Percentiles rank a stretch among this genome's conserved stretches.
These are phyloP conservation scores for Triadica sebifera DNA, from an alignment of 345 rosid genomes.

Conservation along the genomic window DNA sequence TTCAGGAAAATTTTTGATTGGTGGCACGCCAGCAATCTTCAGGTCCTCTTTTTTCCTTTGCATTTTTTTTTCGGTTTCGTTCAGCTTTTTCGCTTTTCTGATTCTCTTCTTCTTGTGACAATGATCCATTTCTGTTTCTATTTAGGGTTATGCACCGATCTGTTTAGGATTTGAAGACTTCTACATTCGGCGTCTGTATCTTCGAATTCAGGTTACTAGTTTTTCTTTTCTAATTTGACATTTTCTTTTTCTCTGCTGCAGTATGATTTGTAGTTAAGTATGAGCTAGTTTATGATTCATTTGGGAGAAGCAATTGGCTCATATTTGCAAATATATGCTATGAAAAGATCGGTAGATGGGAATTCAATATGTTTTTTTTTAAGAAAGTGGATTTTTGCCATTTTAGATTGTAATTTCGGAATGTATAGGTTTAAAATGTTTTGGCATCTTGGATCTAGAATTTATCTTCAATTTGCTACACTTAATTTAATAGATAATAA, in stretches of 20 bases:
- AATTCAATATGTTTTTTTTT: no score
- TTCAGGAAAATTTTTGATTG: slow-evolving; percentile 62
- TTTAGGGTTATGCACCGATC: slow-evolving; percentile 90
- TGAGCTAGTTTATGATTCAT: background rate
- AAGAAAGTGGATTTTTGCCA: no score
- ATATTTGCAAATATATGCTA: background rate
- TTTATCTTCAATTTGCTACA: no score
- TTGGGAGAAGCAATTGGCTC: background rate
- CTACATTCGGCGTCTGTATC: slow-evolving; percentile 78
- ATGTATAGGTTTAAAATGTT: no score
- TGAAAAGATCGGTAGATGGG: background rate
- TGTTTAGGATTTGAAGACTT: slow-evolving; percentile 89
- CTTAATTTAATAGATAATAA: no score
- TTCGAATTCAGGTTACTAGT: slow-evolving; percentile 70
- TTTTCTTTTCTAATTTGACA: background rate
- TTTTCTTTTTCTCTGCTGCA: background rate
- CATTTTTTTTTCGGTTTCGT: background rate
- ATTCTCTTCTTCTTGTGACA: background rate
- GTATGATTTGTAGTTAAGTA: background rate
- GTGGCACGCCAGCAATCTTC: slow-evolving; percentile 54
- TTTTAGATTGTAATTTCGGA: no score
- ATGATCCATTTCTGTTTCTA: background rate
- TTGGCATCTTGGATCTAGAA: no score
- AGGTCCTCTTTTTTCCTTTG: slow-evolving; percentile 27
- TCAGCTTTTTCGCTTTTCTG: background rate